Base-by-base conservation (phyloP, 1,284 basidiomycete species). In the Schizophyllum commune region DNA sequence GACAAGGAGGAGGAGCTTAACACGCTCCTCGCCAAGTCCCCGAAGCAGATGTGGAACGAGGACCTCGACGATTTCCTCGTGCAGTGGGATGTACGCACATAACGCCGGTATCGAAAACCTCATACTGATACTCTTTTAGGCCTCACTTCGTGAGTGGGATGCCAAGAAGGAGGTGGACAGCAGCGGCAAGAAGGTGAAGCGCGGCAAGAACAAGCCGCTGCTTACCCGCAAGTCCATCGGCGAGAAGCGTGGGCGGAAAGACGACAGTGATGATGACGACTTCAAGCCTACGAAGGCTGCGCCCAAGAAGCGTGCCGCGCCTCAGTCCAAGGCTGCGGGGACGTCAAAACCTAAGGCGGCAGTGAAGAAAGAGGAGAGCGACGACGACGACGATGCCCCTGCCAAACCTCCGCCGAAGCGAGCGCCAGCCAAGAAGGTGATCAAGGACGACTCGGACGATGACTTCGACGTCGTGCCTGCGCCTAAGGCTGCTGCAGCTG, bases 1-100 rank as follows among this genome's bases (percentile, higher is more conserved):
- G 84, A 85, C 62, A 97, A 96, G 75, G 94, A 98, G 74, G 70
- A 73, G 2, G 95, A 98, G 72, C 81, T 99, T 52, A 79, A 94
- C 39, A 77, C 74, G 7, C 79, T 99, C 52, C 85, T 98, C 51
- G 85, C 89, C 67, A 85, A 89, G 62, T 85, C 86, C 1, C 92
- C 95, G 0, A 86, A 87, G 66, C 85, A 92, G 67, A 79, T 99
- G 65, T 99, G 97, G 97, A 91, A 92, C 69, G 79, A 81, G 13
- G 97, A 99, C 69, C 79, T 99, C 22, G 91, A 96, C 69, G 75
- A 73, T 32, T 97, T 99, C 81, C 72, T 94, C 52, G 80, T 76
- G 52, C 86, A 91, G 69, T 98, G 94, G 94, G 83, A 92, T 74
- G 94, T 91, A 64, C 65, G 88, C 76, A 15, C 13, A 8, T 52